Conservation (phyloP, 2,329 filamentous ascomycete genomes). For the Hirsutella thompsonii region DNA sequence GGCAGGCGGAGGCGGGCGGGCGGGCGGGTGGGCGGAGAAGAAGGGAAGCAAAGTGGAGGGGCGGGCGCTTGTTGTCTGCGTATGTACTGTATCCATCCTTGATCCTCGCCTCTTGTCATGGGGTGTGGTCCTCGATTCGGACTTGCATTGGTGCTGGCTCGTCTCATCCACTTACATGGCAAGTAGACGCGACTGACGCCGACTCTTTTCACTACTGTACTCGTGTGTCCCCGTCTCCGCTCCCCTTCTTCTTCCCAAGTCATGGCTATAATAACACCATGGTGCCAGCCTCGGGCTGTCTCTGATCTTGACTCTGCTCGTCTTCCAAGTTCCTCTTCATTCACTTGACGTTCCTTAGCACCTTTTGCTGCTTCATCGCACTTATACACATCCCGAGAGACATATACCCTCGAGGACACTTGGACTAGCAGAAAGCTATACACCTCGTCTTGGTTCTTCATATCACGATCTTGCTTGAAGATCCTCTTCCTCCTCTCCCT, state of each 20-base stretch:
- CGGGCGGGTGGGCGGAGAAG: not conserved
- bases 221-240: not conserved
- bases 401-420: too few species aligned
- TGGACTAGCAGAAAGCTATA: too few species aligned
- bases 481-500: too few species aligned
- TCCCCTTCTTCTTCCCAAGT: not conserved
- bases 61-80: not conserved
- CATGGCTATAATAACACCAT: not conserved
- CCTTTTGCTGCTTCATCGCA: too few species aligned
- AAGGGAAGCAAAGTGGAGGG: not conserved
- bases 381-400: too few species aligned
- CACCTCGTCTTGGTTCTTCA: too few species aligned
- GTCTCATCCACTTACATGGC: too few species aligned
- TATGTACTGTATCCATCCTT: not conserved
- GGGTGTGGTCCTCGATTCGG: not conserved
- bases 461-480: too few species aligned
- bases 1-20: not conserved
- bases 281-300: not conserved
- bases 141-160: too few species aligned
- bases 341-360: too few species aligned
- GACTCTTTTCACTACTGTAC: not conserved
- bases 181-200: not conserved
- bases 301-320: not conserved
- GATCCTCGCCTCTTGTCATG: not conserved
- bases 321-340: too few species aligned